Conservation (phyloP, 23 red algal species). For the Cyanidioschyzon merolae region DNA sequence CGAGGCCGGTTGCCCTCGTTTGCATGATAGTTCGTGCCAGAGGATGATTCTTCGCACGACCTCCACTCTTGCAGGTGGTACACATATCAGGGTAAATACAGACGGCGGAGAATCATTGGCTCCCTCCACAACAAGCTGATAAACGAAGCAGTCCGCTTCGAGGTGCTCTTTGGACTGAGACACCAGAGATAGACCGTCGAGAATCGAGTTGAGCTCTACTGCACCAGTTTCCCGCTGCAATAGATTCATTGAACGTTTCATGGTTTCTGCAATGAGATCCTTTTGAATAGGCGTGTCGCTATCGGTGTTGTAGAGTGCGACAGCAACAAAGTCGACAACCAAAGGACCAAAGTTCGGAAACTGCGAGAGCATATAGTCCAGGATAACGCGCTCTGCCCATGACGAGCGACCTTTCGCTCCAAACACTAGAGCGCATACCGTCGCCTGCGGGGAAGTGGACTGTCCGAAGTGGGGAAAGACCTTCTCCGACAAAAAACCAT, state of each 20-base stretch:
- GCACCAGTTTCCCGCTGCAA: background rate
- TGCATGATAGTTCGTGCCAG: background rate
- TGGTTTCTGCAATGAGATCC: background rate
- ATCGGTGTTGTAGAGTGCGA: background rate
- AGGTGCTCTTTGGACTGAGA: background rate
- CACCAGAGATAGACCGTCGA: background rate
- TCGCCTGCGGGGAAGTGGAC: background rate
- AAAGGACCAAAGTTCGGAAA: background rate
- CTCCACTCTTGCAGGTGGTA: background rate
- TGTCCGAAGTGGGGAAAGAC: background rate
- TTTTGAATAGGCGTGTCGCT: background rate
- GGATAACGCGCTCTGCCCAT: background rate
- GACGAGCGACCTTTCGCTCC: background rate
- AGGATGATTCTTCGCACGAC: background rate
- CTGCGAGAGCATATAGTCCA: background rate
- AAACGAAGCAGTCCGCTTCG: background rate
- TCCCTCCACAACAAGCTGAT: constrained; percentile 1
- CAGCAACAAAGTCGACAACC: background rate
- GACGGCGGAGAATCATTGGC: background rate
- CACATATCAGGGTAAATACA: background rate
- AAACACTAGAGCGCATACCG: background rate
- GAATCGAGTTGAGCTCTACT: background rate
- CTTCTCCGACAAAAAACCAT: background rate
- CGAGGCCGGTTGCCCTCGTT: background rate
- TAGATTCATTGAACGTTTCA: background rate